Base-by-base conservation (phyloP, 192 early-diverging fungal species). In the Powellomyces hirtus region DNA sequence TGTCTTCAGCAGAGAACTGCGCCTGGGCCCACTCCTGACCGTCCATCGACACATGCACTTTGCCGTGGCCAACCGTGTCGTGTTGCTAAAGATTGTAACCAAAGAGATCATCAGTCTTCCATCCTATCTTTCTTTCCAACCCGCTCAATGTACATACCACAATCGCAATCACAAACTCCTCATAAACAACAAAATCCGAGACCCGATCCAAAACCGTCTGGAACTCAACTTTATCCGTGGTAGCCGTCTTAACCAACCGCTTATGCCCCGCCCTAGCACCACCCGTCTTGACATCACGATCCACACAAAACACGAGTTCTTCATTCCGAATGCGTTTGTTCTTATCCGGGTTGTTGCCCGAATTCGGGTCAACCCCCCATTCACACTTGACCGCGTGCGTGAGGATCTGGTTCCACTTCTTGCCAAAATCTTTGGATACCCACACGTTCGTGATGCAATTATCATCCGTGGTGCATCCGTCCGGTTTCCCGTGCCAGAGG, bases 151-250 rank as follows among this genome's bases (percentile, higher is more conserved):
- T 40, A 38, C 61, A 31, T 33, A 78, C 73, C 69, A 82, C 85
- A n/a, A 94, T 91, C 10, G 90, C 87, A 52, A 97, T 77, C 77
- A 98, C 78, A 71, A 89, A 96, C 46, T 90, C 84, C 26, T 89
- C 86, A 66, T 89, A 82, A 10, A 90, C 71, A 1, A 75, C 82
- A 52, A 71, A 79, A 10, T 68, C 76, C 18, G 56, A 46, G 11
- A 58, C 57, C 38, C 27, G 24, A 11, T 68, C 66, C 30, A 66
- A 18, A 13, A 57, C 64, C 8, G 51, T 22, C 7, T 38, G 58
- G 62, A 73, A 82, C 6, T 42, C 52, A 11, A 24, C 40, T 4
- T 73, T 73, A 27, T 56, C 38, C 36, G 33, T 52, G 31, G 4
- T 38, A 26, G 68, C 55, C 37, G 61, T 61, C 24, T 56, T 35